Evolutionary conservation across 2,329 filamentous ascomycete species (phyloP).

Genomic region (Catunica adiposa): DNA sequence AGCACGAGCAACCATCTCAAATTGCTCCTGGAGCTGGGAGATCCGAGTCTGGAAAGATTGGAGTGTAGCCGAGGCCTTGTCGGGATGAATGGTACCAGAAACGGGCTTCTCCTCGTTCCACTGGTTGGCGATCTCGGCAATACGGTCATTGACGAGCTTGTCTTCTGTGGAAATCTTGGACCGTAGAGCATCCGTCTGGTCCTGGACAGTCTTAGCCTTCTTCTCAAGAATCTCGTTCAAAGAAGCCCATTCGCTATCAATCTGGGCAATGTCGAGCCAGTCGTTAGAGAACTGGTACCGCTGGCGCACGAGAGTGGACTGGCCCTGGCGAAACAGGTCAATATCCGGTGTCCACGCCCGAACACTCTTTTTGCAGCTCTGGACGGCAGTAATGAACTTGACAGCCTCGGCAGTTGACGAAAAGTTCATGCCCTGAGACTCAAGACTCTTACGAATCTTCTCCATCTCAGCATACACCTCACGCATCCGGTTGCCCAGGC

Average conservation of each 20-base stretch:
- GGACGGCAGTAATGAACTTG: slow-evolving; percentile 94
- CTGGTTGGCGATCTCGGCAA: slow-evolving; percentile 63
- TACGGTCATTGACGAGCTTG: slow-evolving; percentile 75
- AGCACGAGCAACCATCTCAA: slow-evolving; percentile 84
- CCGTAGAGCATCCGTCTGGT: slow-evolving; percentile 85
- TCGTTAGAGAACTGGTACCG: slow-evolving; percentile 86
- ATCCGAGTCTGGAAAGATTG: slow-evolving; percentile 71
- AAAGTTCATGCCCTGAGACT: slow-evolving; percentile 80
- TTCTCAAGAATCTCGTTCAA: slow-evolving; percentile 81
- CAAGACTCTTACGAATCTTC: slow-evolving; percentile 75
- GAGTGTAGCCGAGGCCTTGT: slow-evolving; percentile 70
- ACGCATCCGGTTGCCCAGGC: slow-evolving; percentile 76
- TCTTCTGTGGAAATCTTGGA: slow-evolving; percentile 94
- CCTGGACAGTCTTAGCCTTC: slow-evolving; percentile 88
- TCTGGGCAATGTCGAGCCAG: slow-evolving; percentile 91
- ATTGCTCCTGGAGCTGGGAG: slow-evolving; percentile 69
- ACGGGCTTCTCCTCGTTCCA: slow-evolving; percentile 98
- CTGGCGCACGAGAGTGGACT: slow-evolving; percentile 78
- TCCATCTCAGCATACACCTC: slow-evolving; percentile 87
- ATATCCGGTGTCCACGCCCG: slow-evolving; percentile 92
- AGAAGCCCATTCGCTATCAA: slow-evolving; percentile 89
- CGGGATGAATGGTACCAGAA: slow-evolving; percentile 80
- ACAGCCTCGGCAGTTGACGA: slow-evolving; percentile 94
- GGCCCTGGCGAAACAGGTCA: slow-evolving; percentile 86
- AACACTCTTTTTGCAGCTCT: slow-evolving; percentile 87